Conservation (phyloP, 1,139 yeast species). For the Zygoascus hellenicus region DNA sequence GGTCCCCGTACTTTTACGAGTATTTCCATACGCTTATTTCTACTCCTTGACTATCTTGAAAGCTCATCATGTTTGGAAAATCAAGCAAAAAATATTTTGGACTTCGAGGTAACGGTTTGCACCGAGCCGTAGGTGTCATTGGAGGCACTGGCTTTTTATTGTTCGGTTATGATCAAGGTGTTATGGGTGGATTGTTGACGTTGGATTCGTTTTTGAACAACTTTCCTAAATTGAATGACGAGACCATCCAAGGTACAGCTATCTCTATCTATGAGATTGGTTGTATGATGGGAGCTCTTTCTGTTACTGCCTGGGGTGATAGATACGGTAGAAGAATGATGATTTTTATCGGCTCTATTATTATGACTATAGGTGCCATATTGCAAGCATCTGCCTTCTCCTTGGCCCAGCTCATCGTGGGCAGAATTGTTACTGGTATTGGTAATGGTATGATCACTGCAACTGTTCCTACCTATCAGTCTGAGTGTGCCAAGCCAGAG, state of each 20-base stretch:
- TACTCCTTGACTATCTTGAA: too few species aligned
- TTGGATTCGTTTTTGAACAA: conserved; percentile 37
- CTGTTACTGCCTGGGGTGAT: conserved; percentile 58
- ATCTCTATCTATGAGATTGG: conserved; percentile 66
- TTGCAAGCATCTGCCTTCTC: conserved; percentile 52
- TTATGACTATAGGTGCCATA: conserved; percentile 57
- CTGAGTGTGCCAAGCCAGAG: conserved; percentile 43
- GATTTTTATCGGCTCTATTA: conserved; percentile 51
- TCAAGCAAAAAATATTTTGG: conserved; percentile 38
- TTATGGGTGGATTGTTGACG: conserved; percentile 46
- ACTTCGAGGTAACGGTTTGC: conserved; percentile 41
- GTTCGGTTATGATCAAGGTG: conserved; percentile 79
- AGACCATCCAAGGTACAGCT: conserved; percentile 22
- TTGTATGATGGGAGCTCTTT: conserved; percentile 64
- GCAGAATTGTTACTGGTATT: conserved; percentile 51
- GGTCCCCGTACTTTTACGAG: too few species aligned
- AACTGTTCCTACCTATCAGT: conserved; percentile 52
- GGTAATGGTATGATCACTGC: conserved; percentile 60
- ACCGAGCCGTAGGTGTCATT: conserved; percentile 35
- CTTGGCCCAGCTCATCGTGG: conserved; percentile 60
- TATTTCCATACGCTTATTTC: too few species aligned
- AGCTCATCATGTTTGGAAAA: conserved; percentile 4
- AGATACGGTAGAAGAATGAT: conserved; percentile 59
- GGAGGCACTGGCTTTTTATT: conserved; percentile 57
- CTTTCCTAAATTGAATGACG: conserved; percentile 36